These are phyloP conservation scores for Marchantia polymorpha DNA, from an alignment of 225 moss, liverwort and hornwort genomes.

Conservation along the genomic window DNA sequence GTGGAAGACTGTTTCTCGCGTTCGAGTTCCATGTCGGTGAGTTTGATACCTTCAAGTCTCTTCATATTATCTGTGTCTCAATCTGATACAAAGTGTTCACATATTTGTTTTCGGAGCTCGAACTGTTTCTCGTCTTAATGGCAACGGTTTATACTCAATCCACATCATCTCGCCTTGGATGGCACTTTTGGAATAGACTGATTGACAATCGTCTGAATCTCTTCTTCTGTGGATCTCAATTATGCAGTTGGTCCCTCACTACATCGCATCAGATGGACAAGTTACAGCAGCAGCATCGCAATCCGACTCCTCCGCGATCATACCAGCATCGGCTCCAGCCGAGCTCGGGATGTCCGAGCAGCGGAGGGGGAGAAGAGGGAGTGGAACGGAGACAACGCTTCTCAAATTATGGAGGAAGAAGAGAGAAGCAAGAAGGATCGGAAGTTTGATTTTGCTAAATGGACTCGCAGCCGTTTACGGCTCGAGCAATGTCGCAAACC, in stretches of 20 bases:
- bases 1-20: slow-evolving; percentile 12
- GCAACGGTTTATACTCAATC: neutral
- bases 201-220: too few species aligned
- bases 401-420: slow-evolving; percentile 38
- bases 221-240: too few species aligned
- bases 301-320: neutral
- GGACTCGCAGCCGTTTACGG: slow-evolving; percentile 76
- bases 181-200: too few species aligned
- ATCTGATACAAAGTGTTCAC: too few species aligned
- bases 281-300: neutral
- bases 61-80: neutral
- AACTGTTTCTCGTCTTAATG: neutral
- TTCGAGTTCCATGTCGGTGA: slow-evolving; percentile 2
- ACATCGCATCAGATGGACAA: neutral
- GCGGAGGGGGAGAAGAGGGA: neutral
- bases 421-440: slow-evolving; percentile 48
- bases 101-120: neutral
- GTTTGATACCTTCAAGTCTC: neutral
- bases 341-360: neutral
- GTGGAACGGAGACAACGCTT: neutral
- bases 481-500: slow-evolving; percentile 71
- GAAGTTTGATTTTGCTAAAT: slow-evolving; percentile 64
- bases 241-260: neutral
- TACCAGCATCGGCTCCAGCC: neutral
- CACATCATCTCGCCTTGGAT: too few species aligned